phyloP scores from a whole-genome alignment of 768 basidiomycete species.

The Macrolepiota dolichaula region DNA sequence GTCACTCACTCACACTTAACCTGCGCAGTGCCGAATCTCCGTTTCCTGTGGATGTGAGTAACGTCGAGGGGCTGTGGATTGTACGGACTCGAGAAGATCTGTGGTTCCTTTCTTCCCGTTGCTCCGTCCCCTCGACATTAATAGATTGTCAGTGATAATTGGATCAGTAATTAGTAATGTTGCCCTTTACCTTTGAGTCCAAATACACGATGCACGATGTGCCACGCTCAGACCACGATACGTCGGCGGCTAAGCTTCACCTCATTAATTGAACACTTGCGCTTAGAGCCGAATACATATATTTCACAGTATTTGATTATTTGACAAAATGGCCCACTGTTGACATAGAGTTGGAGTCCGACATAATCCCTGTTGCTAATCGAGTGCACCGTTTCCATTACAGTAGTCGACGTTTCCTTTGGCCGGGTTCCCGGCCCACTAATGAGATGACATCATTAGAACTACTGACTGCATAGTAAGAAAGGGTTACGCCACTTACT shows the following conservation, averaged over 20 bases:
- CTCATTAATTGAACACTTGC: neutral
- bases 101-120: neutral
- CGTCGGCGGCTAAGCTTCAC: neutral
- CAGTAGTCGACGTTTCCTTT: constrained; percentile 56
- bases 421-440: constrained; percentile 56
- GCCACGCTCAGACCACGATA: neutral
- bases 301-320: no score
- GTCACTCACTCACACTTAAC: neutral
- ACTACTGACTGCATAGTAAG: neutral
- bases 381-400: constrained; percentile 54
- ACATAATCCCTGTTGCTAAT: constrained; percentile 17
- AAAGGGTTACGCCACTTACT: constrained; percentile 21
- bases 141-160: constrained; percentile 1
- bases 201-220: neutral
- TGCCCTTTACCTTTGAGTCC: neutral
- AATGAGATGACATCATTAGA: constrained; percentile 10
- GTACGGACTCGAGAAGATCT: neutral
- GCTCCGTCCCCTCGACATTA: neutral
- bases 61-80: neutral
- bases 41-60: neutral
- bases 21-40: neutral
- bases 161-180: constrained; percentile 2
- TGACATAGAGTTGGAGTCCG: no score
- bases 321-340: no score
- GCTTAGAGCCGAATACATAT: no score